Conservation (phyloP, 331 rosid species). For the Erythrophleum ivorense region DNA sequence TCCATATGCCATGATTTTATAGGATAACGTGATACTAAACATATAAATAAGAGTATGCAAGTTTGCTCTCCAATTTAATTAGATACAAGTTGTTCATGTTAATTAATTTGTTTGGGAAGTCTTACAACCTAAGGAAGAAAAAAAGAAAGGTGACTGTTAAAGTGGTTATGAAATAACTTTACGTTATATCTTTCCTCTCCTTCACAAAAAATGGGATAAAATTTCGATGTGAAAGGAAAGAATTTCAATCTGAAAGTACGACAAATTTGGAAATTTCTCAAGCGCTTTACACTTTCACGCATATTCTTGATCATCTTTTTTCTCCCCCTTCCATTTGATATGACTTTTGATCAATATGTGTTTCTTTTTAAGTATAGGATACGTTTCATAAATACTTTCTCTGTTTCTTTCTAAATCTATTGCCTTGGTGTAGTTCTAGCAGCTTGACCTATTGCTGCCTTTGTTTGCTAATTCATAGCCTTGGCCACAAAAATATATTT, state of each 20-base stretch:
- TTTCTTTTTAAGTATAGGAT: neutral
- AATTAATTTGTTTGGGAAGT: neutral
- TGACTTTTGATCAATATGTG: neutral
- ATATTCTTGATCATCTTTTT: neutral
- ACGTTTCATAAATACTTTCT: neutral
- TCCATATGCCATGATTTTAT: too few species aligned
- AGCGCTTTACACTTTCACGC: neutral
- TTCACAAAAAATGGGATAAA: neutral
- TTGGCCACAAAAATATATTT: neutral
- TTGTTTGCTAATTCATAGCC: too few species aligned
- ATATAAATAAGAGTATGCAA: too few species aligned
- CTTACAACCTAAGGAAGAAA: neutral
- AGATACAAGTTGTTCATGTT: neutral
- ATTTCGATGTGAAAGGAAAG: neutral
- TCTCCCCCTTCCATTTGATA: neutral
- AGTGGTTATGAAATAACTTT: neutral
- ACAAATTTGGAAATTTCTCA: constrained; percentile 3
- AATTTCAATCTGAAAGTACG: neutral
- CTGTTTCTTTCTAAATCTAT: neutral
- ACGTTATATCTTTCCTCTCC: neutral
- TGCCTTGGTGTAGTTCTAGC: neutral
- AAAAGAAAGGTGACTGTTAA: neutral
- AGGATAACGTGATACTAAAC: too few species aligned
- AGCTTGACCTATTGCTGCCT: neutral
- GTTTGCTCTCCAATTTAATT: too few species aligned